Conservation (phyloP, 2,329 filamentous ascomycete species). For the Xylariomycetidae sp. region DNA sequence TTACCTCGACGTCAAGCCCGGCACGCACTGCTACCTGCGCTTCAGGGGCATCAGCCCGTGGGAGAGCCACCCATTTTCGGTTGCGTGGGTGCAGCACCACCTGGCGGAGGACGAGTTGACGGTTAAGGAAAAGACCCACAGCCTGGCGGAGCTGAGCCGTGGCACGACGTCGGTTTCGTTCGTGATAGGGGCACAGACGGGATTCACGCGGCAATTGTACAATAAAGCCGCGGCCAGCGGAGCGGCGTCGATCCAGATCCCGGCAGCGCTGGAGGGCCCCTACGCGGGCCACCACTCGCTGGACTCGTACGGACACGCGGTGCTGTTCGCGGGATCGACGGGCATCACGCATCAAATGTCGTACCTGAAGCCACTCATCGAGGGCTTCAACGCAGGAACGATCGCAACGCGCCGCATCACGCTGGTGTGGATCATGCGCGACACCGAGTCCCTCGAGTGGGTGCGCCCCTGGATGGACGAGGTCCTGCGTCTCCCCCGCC, state of each 20-base stretch:
- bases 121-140: slow-evolving; percentile 31
- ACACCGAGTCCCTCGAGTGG: slow-evolving; percentile 87
- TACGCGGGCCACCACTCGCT: slow-evolving; percentile 80
- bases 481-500: slow-evolving; percentile 70
- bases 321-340: slow-evolving; percentile 87
- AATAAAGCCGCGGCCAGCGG: slow-evolving; percentile 54
- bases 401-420: slow-evolving; percentile 76
- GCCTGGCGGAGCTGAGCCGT: slow-evolving; percentile 14
- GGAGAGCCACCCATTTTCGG: slow-evolving; percentile 74
- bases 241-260: slow-evolving; percentile 52
- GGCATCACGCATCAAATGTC: slow-evolving; percentile 95
- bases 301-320: slow-evolving; percentile 84
- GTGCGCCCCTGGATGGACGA: slow-evolving; percentile 77
- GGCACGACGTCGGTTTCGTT: slow-evolving; percentile 62
- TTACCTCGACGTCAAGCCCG: slow-evolving; percentile 59
- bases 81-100: slow-evolving; percentile 64
- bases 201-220: slow-evolving; percentile 79
- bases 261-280: slow-evolving; percentile 80
- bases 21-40: slow-evolving; percentile 70
- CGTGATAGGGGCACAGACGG: slow-evolving; percentile 79
- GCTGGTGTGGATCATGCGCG: slow-evolving; percentile 89
- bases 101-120: slow-evolving; percentile 32
- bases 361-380: slow-evolving; percentile 72
- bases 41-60: slow-evolving; percentile 60
- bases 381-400: slow-evolving; percentile 62